Percentiles rank a stretch among this genome's conserved stretches.
Conservation (phyloP, 2,329 filamentous ascomycete genomes). For the Leptographium lundbergii region DNA sequence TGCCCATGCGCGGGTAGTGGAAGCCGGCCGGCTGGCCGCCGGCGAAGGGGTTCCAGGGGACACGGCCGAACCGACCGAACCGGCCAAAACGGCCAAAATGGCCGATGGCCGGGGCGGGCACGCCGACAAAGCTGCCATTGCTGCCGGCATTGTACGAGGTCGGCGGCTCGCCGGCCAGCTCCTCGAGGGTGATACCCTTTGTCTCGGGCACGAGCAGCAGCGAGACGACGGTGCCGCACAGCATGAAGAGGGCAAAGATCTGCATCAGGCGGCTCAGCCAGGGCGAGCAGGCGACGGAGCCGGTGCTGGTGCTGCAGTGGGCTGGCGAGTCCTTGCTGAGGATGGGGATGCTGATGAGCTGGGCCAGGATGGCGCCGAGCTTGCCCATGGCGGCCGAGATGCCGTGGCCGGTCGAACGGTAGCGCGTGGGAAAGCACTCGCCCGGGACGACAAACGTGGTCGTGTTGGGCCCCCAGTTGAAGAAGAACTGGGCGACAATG, state of each 20-base stretch:
- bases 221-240: conserved; percentile 54
- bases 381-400: conserved; percentile 55
- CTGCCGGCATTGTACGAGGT: conserved; percentile 43
- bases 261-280: conserved; percentile 65
- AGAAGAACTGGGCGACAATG: conserved; percentile 52
- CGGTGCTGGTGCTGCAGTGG: conserved; percentile 27
- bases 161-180: conserved; percentile 52
- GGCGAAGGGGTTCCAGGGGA: conserved; percentile 31
- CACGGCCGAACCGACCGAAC: not conserved
- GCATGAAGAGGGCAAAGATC: conserved; percentile 72
- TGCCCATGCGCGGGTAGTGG: conserved; percentile 24
- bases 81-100: not conserved
- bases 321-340: conserved; percentile 41
- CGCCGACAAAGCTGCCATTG: conserved; percentile 33
- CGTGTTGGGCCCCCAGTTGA: conserved; percentile 54
- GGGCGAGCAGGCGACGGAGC: conserved; percentile 26
- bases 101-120: conserved; percentile 14
- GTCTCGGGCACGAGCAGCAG: conserved; percentile 62
- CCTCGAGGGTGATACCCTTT: conserved; percentile 60
- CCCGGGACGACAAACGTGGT: conserved; percentile 54
- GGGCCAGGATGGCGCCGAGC: conserved; percentile 54
- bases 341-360: conserved; percentile 51
- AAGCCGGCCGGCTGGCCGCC: conserved; percentile 41
- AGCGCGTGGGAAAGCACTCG: conserved; percentile 52
- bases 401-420: conserved; percentile 50